Evolutionary conservation across 306 rosid genomes (phyloP), one percentile per base, ranked within the genome.

Genomic region (Begonia peltatifolia): DNA sequence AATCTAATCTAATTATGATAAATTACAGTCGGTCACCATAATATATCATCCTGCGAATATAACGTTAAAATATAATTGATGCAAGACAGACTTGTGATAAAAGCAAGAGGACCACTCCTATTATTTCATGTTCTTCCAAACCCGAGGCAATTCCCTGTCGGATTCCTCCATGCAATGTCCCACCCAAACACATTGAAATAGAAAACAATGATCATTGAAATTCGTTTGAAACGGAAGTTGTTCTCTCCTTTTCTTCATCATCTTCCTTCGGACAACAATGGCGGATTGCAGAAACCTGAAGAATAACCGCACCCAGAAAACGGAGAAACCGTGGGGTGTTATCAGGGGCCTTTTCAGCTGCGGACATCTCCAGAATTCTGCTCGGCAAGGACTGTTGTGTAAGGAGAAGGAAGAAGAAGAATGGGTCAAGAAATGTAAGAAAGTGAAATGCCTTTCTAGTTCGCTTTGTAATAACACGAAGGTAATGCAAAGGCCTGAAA

Each of bases 401-500:
- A 68, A 72, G 42, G 87, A 80, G 53, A 67, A 72, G 58, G 53
- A 63, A 50, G n/a, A 61, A n/a, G 94, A 86, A 60, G 87, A 82
- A 41, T 71, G 48, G 65, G 56, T 61, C 62, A 90, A 83, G 76
- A 90, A 85, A 57, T 42, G 64, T 76, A 90, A 86, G 97, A 90
- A 90, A 63, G 71, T 86, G 92, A 90, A 74, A 63, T 90, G 95
- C 38, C 6, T 30, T 61, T 90, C 99, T 13, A 92, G 94, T 11
- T 90, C 92, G 0, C 69, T 90, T 10, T 83, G 95, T 53, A 86
- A 72, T 67, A 90, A 86, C 88, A 80, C 99, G 2, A 84, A 78
- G 69, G 72, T 90, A 64, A 73, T 68, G 68, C 80, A 84, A 48
- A 76, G 83, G 63, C 87, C 89, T 11, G 95, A 82, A 61, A 59